These are phyloP conservation scores for Colletotrichum tropicicola DNA, from an alignment of 2,329 filamentous ascomycete genomes.

Conservation along the genomic window DNA sequence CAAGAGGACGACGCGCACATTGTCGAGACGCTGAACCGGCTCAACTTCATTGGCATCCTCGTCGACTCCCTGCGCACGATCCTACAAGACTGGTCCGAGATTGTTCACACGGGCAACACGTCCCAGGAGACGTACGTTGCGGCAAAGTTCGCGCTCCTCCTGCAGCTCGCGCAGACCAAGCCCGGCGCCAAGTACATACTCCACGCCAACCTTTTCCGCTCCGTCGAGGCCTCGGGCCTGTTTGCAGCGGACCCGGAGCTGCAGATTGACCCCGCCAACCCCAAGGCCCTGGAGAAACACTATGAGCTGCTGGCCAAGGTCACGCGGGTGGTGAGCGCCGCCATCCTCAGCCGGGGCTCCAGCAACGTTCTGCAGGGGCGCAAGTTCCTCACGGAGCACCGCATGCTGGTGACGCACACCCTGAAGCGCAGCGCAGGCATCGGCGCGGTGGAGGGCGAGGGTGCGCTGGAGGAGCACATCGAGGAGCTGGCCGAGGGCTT, in stretches of 20 bases:
- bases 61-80: conserved; percentile 87
- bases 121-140: conserved; percentile 65
- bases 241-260: conserved; percentile 94
- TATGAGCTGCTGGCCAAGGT: conserved; percentile 85
- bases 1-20: conserved; percentile 78
- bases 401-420: conserved; percentile 84
- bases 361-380: conserved; percentile 85
- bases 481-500: conserved; percentile 86
- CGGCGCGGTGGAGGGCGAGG: conserved; percentile 56
- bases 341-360: conserved; percentile 81
- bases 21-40: conserved; percentile 80
- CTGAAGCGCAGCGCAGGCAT: conserved; percentile 91
- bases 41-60: conserved; percentile 91
- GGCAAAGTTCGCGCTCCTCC: conserved; percentile 82
- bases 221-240: conserved; percentile 82
- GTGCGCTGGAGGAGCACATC: conserved; percentile 67
- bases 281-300: conserved; percentile 78
- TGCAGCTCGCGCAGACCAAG: conserved; percentile 85
- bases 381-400: conserved; percentile 82
- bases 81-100: conserved; percentile 74
- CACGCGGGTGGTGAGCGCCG: conserved; percentile 82
- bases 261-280: conserved; percentile 78
- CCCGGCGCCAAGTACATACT: conserved; percentile 88
- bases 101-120: conserved; percentile 53
- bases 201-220: conserved; percentile 86